Base-by-base conservation (phyloP, 768 basidiomycete species). In the Collybia mongolica region DNA sequence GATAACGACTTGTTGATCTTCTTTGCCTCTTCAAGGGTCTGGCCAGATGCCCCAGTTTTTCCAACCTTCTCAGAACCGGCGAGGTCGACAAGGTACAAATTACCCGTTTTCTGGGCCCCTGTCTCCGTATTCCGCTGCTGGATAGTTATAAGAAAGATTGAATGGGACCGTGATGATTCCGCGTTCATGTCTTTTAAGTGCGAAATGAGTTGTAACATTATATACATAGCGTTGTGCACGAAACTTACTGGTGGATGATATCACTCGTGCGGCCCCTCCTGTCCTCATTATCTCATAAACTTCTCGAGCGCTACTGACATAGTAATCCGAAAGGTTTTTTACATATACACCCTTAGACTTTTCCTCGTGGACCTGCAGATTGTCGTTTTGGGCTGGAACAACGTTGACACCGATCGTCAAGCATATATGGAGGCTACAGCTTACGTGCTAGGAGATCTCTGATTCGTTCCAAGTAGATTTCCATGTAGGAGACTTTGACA, bases 401-500 rank as follows among this genome's bases (percentile, higher is more conserved):
- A 54, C 32, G 24, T 48, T 59, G 45, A 39, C 41, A 17, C 14
- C 23, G 6, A 32, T 19, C 20, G 35, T 44, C n/a, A 29, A 19
- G 12, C 9, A 29, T 39, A 26, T 2, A 44, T 19, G 29, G 41
- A 24, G 12, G 3, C 22, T 2, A 18, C 1, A 11, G 81, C 96
- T 64, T 69, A 98, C 96, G 97, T 53, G 93, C 88, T 47, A 99
- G 79, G 48, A 99, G 72, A 78, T 99, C 97, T 46, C 95, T 82
- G 57, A 99, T 93, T 54, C 88, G 84, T 70, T 99, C 97, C 53
- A 98, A 79, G 70, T 99, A 99, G 52, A 99, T 98, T 73, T 99
- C 97, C 96, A 99, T 98, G 69, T 98, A 99, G 29, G 93, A 97
- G 45, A 98, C 97, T 72, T 99, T 99, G 67, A 99, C 97, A 56